These are phyloP conservation scores for Hymenoscyphus fraxineus DNA, from an alignment of 2,329 filamentous ascomycete species.

Conservation along the genomic window DNA sequence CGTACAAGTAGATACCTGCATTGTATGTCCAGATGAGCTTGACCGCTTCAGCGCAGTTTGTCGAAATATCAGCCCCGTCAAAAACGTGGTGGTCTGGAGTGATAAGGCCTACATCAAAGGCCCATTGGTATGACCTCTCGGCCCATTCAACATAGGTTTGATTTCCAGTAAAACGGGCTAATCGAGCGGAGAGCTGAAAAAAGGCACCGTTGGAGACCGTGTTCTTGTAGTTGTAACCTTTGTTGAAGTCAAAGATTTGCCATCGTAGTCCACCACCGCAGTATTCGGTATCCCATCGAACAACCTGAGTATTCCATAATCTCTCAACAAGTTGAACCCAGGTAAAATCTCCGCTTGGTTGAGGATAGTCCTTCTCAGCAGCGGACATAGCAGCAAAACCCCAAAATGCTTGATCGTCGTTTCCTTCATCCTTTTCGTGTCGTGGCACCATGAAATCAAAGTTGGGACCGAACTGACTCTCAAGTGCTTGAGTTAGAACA, in stretches of 20 bases:
- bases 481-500: slow-evolving; percentile 54
- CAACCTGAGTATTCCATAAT: slow-evolving; percentile 67
- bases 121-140: slow-evolving; percentile 64
- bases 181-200: slow-evolving; percentile 74
- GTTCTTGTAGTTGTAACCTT: slow-evolving; percentile 81
- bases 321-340: slow-evolving; percentile 67
- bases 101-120: slow-evolving; percentile 52
- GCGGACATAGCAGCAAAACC: slow-evolving; percentile 64
- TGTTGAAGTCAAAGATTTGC: slow-evolving; percentile 78
- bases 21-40: slow-evolving; percentile 62
- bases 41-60: slow-evolving; percentile 51
- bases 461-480: slow-evolving; percentile 56
- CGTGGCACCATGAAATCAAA: slow-evolving; percentile 57
- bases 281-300: slow-evolving; percentile 64
- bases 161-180: slow-evolving; percentile 67
- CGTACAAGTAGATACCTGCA: slow-evolving; percentile 62
- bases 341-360: slow-evolving; percentile 51
- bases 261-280: slow-evolving; percentile 74
- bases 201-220: slow-evolving; percentile 76
- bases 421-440: slow-evolving; percentile 60
- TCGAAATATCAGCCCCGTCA: slow-evolving; percentile 54
- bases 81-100: slow-evolving; percentile 52
- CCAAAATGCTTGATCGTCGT: slow-evolving; percentile 76
- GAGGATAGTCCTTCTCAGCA: slow-evolving; percentile 64
- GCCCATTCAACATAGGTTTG: slow-evolving; percentile 65